Evolutionary conservation across 495 filamentous ascomycete genomes (phyloP).

Genomic region (Tuber calosporum): DNA sequence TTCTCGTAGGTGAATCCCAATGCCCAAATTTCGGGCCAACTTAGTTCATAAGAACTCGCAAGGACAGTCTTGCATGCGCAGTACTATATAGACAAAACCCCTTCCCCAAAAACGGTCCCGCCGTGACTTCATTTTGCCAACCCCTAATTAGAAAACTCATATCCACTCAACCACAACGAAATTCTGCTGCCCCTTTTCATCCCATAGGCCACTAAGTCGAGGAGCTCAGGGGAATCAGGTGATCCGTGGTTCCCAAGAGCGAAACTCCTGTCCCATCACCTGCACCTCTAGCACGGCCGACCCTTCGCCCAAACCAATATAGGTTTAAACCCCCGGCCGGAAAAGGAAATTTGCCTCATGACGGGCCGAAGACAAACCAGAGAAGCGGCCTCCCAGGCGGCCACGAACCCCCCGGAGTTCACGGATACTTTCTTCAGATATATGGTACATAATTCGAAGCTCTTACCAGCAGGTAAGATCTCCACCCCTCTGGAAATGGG

Average conservation of each 20-base stretch:
- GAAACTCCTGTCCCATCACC: no score
- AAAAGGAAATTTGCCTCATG: no score
- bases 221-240: not conserved
- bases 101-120: not conserved
- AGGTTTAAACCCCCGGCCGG: no score
- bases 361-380: no score
- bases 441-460: no score
- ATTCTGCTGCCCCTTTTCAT: not conserved
- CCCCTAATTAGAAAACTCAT: not conserved
- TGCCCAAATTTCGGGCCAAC: not conserved
- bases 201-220: not conserved
- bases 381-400: no score
- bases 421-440: no score
- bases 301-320: no score
- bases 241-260: not conserved
- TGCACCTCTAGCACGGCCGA: no score
- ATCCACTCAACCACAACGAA: not conserved
- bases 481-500: conserved; percentile 42
- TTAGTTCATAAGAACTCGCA: not conserved
- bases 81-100: not conserved
- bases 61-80: not conserved
- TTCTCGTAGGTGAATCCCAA: not conserved
- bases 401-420: no score
- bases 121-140: no score
- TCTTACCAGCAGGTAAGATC: no score